Conservation (phyloP, 2,329 filamentous ascomycete genomes). For the Ophiosphaerella korrae region DNA sequence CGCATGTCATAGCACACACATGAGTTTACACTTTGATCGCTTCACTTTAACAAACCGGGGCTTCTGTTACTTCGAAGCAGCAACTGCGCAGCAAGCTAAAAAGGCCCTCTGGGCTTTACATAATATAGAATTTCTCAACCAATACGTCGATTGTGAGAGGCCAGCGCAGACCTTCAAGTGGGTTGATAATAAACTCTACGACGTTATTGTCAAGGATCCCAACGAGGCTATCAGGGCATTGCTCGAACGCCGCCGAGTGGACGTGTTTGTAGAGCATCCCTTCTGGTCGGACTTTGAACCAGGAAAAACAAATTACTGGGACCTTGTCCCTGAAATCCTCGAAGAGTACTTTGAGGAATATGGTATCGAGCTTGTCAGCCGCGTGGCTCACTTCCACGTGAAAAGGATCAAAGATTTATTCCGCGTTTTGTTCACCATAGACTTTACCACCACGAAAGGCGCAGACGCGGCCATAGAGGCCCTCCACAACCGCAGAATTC, state of each 20-base stretch:
- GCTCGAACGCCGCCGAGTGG: too few species aligned
- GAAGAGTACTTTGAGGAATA: constrained; percentile 15
- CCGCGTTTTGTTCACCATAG: constrained; percentile 22
- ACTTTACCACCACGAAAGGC: constrained; percentile 30
- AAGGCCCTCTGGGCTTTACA: constrained; percentile 15
- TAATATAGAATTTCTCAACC: not conserved
- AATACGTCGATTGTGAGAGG: constrained; percentile 17
- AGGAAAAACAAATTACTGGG: not conserved
- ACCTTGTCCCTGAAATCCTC: constrained; percentile 8
- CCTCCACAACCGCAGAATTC: constrained; percentile 12
- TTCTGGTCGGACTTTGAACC: constrained; percentile 15
- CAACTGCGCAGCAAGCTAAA: constrained; percentile 20
- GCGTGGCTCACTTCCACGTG: constrained; percentile 10
- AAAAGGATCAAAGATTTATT: constrained; percentile 4
- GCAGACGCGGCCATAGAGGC: constrained; percentile 22
- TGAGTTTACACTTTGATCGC: constrained; percentile 24
- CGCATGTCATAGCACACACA: constrained; percentile 18
- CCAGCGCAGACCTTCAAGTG: constrained; percentile 1
- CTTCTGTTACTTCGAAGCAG: constrained; percentile 21
- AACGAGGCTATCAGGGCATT: too few species aligned
- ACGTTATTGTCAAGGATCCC: too few species aligned
- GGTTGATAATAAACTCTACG: too few species aligned
- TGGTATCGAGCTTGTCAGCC: constrained; percentile 22
- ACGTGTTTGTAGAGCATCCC: constrained; percentile 15
- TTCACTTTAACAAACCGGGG: constrained; percentile 21